These are phyloP conservation scores for Pleurotus citrinopileatus DNA, from an alignment of 768 basidiomycete species.

Conservation along the genomic window DNA sequence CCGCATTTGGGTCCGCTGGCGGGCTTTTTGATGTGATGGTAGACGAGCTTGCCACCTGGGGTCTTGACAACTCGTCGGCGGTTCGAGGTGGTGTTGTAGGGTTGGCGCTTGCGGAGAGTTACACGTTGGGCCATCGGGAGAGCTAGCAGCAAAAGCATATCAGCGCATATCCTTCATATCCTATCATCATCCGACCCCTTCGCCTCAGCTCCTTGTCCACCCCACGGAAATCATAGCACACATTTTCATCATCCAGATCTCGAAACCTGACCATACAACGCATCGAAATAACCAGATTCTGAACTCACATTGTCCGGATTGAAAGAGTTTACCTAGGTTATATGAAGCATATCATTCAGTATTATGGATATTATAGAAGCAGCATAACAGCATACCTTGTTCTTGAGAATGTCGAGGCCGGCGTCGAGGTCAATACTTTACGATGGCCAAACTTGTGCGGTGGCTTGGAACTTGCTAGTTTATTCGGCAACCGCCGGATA, in stretches of 20 bases:
- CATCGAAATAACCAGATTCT: neutral
- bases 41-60: constrained; percentile 96
- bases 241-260: constrained; percentile 16
- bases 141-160: constrained; percentile 17
- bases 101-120: constrained; percentile 96
- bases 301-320: constrained; percentile 34
- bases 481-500: constrained; percentile 27
- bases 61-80: constrained; percentile 96
- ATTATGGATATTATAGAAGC: constrained; percentile 9
- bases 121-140: constrained; percentile 94
- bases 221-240: too few relatives aligned
- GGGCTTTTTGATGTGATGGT: constrained; percentile 97
- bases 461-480: constrained; percentile 41
- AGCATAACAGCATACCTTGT: constrained; percentile 44
- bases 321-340: neutral
- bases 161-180: constrained; percentile 10
- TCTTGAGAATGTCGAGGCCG: constrained; percentile 60
- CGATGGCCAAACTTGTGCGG: constrained; percentile 21
- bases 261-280: constrained; percentile 6
- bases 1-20: constrained; percentile 93
- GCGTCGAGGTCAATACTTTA: constrained; percentile 29
- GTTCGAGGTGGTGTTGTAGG: constrained; percentile 98
- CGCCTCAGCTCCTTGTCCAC: too few relatives aligned
- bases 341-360: constrained; percentile 4
- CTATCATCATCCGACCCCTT: neutral